Evolutionary conservation across 345 rosid genomes (phyloP).

Genomic region (Noccaea bulbosa): DNA sequence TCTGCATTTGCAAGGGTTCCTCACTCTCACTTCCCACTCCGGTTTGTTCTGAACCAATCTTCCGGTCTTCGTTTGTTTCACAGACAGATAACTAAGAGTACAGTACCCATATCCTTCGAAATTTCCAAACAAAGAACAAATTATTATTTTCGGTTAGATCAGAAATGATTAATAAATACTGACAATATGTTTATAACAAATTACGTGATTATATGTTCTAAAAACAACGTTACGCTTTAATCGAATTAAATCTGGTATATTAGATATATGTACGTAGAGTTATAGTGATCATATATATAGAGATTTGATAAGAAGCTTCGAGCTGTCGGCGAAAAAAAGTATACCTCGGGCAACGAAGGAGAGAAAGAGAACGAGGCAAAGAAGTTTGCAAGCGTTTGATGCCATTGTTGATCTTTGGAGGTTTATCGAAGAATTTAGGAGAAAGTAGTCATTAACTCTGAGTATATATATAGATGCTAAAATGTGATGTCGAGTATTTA

Average conservation of each 20-base stretch:
- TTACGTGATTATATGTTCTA: background rate
- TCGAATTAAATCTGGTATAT: background rate
- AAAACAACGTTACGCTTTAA: background rate
- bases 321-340: too few relatives aligned
- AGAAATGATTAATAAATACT: too few relatives aligned
- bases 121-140: slow-evolving; percentile 1
- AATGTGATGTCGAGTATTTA: background rate
- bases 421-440: background rate
- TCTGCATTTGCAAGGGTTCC: slow-evolving; percentile 23
- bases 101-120: slow-evolving; percentile 35
- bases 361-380: slow-evolving; percentile 17
- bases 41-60: slow-evolving; percentile 27
- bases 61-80: slow-evolving; percentile 36
- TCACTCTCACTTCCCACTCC: slow-evolving; percentile 41
- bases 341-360: slow-evolving; percentile 34
- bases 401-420: slow-evolving; percentile 27
- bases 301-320: too few relatives aligned
- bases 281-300: background rate
- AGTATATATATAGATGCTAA: slow-evolving; percentile 13
- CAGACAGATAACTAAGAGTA: background rate
- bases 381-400: slow-evolving; percentile 22
- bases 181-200: too few relatives aligned
- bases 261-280: background rate
- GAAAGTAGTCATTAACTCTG: background rate
- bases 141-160: background rate